Base-by-base conservation (phyloP, 345 rosid genomes). In the Eucalyptus erythrocorys region DNA sequence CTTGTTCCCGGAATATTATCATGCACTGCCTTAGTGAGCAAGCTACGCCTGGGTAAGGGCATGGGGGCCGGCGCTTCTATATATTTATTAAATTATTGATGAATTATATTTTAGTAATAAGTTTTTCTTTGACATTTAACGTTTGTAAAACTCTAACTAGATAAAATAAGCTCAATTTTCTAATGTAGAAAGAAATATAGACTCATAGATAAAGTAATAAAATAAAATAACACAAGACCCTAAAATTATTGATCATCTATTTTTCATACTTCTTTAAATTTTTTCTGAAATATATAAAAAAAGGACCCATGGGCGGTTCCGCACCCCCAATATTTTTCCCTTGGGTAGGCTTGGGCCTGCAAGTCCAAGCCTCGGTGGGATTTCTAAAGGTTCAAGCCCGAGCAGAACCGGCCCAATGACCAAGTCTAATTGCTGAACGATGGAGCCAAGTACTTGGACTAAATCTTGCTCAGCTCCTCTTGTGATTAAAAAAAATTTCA, bases 221-320 rank as follows among this genome's bases (percentile, higher is more conserved):
- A 30, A 61, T 61, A 30, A 61, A 61, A 27, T 30, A 61, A 55
- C 9, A 27, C 34, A 13, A 30, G n/a, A 27, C 32, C 32, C 16
- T 27, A 13, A 61, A 61, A 61, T 61, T 30, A 61, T 61, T 61
- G 2, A 61, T 27, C 34, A 61, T 61, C 32, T 30, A 61, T 13
- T 30, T 61, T 27, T 61, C 32, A 57, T 57, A 24, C 3, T 13
- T 61, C 32, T 13, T 61, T 61, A 10, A 57, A 0, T 26, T 59
- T 26, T 59, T 59, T 53, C 7, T 59, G 66, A 59, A 59, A 59
- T 27, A 10, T 26, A 4, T 0, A 1, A 53, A 53, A 51, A 53
- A 19, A 9, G 0, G 27, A 21, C 64, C 1, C 13, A 57, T 24
- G n/a, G 13, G n/a, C 30, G 3, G n/a, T 8, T 4, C 59, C 59